phyloP scores from a whole-genome alignment of 306 rosid species.

The Pyrus communis region DNA sequence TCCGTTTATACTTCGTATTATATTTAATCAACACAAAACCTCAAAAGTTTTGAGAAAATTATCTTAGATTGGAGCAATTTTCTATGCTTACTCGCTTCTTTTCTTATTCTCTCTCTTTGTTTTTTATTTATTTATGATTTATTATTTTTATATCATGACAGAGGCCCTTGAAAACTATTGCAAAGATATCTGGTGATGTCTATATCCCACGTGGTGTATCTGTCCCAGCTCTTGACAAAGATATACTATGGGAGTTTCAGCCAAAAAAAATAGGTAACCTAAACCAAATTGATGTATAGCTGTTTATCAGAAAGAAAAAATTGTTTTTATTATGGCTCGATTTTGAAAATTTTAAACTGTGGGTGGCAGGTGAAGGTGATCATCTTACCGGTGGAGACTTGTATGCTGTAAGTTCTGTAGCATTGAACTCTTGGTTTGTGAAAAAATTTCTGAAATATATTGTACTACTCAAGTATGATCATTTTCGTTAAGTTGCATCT shows the following conservation, averaged over 20 bases:
- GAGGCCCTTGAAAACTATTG: conserved; percentile 99
- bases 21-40: not conserved
- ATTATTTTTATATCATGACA: conserved; percentile 10
- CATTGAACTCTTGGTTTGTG: conserved; percentile 14
- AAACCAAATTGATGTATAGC: not conserved
- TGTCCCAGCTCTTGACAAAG: conserved; percentile 98
- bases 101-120: not conserved
- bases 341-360: conserved; percentile 13
- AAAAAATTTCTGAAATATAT: not conserved
- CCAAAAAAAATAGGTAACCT: conserved; percentile 77
- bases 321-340: not conserved
- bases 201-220: conserved; percentile 97
- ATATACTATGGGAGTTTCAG: conserved; percentile 86
- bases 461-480: not conserved
- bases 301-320: not conserved
- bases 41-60: not conserved
- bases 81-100: not conserved
- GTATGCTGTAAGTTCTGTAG: conserved; percentile 69
- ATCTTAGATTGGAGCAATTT: not conserved
- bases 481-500: conserved; percentile 6
- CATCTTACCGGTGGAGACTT: conserved; percentile 89
- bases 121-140: not conserved
- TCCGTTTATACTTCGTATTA: not conserved
- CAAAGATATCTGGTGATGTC: conserved; percentile 89
- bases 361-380: conserved; percentile 84